These are phyloP conservation scores for Rhodotorula sp. DNA, from an alignment of 1,284 basidiomycete species.

Conservation along the genomic window DNA sequence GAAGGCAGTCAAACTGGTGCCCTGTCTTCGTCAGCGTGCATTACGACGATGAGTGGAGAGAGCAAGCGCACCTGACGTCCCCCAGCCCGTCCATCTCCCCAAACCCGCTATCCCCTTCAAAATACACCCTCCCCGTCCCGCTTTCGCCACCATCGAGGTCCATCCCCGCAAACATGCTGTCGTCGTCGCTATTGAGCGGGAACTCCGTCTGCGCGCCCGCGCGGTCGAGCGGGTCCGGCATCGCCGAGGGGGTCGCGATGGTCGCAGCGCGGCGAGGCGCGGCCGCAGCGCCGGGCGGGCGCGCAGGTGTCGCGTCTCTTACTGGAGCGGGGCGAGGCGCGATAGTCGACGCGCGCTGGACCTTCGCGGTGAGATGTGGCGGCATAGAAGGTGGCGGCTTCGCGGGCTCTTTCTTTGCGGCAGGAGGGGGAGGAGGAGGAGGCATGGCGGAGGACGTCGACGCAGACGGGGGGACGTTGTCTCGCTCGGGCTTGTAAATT, in stretches of 20 bases:
- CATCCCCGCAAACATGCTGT: conserved; percentile 9
- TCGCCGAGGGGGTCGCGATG: not conserved
- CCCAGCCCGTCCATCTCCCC: conserved; percentile 9
- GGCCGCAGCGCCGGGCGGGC: no score
- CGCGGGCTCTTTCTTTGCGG: not conserved
- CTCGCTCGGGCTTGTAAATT: conserved; percentile 62
- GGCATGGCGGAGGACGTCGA: conserved; percentile 4
- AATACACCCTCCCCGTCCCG: not conserved
- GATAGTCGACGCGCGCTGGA: conserved; percentile 8
- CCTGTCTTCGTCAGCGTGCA: no score
- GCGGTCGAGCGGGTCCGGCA: not conserved
- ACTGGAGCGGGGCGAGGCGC: not conserved
- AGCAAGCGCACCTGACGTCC: not conserved
- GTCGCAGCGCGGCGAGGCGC: conserved; percentile 14
- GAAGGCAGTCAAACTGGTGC: not conserved
- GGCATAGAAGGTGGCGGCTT: not conserved
- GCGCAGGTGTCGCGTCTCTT: not conserved
- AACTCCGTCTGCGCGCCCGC: conserved; percentile 5
- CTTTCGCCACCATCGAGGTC: not conserved
- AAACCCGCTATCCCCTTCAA: conserved; percentile 19
- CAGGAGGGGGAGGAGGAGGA: conserved; percentile 4
- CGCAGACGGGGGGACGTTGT: conserved; percentile 1
- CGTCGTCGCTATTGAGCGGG: conserved; percentile 1
- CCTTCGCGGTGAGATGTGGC: conserved; percentile 2
- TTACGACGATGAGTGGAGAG: not conserved